Percentiles rank a stretch among this genome's conserved stretches.
These are phyloP conservation scores for Aspergillus sparsus DNA, from an alignment of 495 filamentous ascomycete genomes.

Conservation along the genomic window DNA sequence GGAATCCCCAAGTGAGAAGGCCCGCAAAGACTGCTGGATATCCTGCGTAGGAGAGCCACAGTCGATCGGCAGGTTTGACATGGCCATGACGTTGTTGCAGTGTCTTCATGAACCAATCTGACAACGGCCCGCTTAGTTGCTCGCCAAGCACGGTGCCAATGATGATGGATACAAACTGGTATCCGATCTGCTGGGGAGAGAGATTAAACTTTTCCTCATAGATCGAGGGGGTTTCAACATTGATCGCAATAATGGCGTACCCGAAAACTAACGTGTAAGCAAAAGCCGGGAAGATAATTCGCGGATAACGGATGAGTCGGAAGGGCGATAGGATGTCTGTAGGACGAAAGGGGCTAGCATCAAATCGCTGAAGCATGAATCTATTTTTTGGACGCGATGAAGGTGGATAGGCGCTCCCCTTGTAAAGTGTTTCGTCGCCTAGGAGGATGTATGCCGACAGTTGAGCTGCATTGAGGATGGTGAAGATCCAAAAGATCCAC, in stretches of 20 bases:
- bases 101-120: slow-evolving; percentile 30
- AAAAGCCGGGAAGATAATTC: slow-evolving; percentile 29
- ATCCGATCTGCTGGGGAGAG: slow-evolving; percentile 35
- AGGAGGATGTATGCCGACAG: slow-evolving; percentile 29
- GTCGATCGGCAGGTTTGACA: slow-evolving; percentile 30
- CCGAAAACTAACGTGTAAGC: slow-evolving; percentile 36
- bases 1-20: slow-evolving; percentile 33
- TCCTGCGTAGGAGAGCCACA: slow-evolving; percentile 39
- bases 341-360: slow-evolving; percentile 14
- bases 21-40: slow-evolving; percentile 29
- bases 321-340: slow-evolving; percentile 30
- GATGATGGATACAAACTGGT: slow-evolving; percentile 39
- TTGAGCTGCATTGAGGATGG: slow-evolving; percentile 37
- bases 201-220: slow-evolving; percentile 36
- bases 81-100: slow-evolving; percentile 18
- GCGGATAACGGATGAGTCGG: slow-evolving; percentile 21
- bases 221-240: slow-evolving; percentile 37
- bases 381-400: slow-evolving; percentile 14
- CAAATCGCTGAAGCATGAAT: slow-evolving; percentile 27
- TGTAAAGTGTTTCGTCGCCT: slow-evolving; percentile 34
- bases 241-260: slow-evolving; percentile 34
- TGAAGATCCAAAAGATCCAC: slow-evolving; percentile 42
- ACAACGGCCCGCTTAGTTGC: slow-evolving; percentile 36
- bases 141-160: slow-evolving; percentile 40
- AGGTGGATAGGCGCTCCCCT: background rate